Conservation (phyloP, 495 filamentous ascomycete genomes). For the Cairneyella variabilis region DNA sequence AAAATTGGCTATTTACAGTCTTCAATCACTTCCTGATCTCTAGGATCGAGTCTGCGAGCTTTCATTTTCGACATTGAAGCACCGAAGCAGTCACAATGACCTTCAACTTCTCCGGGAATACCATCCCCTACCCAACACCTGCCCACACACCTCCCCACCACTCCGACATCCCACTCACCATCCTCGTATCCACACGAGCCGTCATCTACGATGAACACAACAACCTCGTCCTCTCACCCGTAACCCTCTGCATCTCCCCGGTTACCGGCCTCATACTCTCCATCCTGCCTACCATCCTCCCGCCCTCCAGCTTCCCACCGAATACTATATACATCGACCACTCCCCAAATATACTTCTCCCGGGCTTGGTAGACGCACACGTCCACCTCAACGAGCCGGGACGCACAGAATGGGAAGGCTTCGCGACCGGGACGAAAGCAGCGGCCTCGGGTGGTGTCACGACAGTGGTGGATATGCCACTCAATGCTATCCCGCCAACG, state of each 20-base stretch:
- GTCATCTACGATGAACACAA: constrained; percentile 68
- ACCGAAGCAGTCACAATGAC: constrained; percentile 24
- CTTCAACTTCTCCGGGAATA: constrained; percentile 19
- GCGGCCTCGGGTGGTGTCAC: constrained; percentile 96
- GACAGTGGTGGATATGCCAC: constrained; percentile 97
- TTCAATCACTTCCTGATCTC: not conserved
- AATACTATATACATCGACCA: constrained; percentile 76
- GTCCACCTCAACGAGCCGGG: constrained; percentile 98
- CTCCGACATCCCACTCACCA: constrained; percentile 45
- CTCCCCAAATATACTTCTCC: constrained; percentile 81
- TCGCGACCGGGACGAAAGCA: constrained; percentile 87
- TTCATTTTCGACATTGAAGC: constrained; percentile 4
- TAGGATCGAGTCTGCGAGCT: constrained; percentile 1
- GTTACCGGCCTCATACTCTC: constrained; percentile 80
- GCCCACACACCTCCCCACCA: constrained; percentile 25
- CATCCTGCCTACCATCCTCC: constrained; percentile 69
- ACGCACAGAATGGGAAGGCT: constrained; percentile 97
- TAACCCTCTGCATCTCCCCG: constrained; percentile 75
- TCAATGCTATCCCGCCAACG: constrained; percentile 96
- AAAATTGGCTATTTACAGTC: constrained; percentile 2
- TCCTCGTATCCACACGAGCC: constrained; percentile 79
- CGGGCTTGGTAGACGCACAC: constrained; percentile 93
- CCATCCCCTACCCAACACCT: constrained; percentile 25
- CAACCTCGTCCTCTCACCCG: constrained; percentile 47
- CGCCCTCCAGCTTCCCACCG: constrained; percentile 63